These are phyloP conservation scores for Nectriaceae sp. DNA, from an alignment of 2,329 filamentous ascomycete genomes.

Conservation along the genomic window DNA sequence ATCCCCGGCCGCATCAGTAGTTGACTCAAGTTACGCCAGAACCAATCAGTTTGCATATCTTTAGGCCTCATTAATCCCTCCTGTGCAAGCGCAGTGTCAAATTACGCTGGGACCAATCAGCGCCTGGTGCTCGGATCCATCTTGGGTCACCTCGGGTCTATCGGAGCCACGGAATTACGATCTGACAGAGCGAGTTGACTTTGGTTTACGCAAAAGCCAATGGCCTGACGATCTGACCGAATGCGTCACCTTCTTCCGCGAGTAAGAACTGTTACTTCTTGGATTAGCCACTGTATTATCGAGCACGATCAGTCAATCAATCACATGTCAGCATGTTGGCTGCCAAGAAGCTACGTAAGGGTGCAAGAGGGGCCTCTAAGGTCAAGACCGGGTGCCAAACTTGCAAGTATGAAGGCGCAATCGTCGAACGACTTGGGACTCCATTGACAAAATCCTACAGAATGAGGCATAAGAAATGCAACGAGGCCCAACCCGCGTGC, in stretches of 20 bases:
- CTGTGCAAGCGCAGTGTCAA: neutral
- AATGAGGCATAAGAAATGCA: constrained; percentile 8
- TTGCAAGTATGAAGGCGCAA: constrained; percentile 4
- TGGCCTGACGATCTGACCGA: neutral
- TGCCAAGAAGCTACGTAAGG: neutral
- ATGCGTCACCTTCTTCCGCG: neutral
- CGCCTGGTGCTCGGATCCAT: neutral
- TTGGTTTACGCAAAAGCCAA: neutral
- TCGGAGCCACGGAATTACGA: too few species aligned
- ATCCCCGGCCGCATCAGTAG: neutral
- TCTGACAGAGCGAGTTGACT: too few species aligned
- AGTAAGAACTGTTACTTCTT: neutral
- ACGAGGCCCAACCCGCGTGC: constrained; percentile 7
- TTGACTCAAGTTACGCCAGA: neutral
- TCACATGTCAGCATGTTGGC: neutral
- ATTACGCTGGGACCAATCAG: neutral
- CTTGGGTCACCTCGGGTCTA: neutral
- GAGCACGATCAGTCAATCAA: neutral
- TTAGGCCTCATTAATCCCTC: too few species aligned
- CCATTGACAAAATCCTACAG: neutral
- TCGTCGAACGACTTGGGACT: neutral
- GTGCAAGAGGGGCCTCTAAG: constrained; percentile 3
- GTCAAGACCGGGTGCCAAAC: constrained; percentile 13
- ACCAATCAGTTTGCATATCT: too few species aligned
- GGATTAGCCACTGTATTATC: neutral